A percentile compares a stretch with the other conserved stretches of the same genome.
These are phyloP conservation scores for Sanghuangporus baumii DNA, from an alignment of 1,284 basidiomycete genomes.

Conservation along the genomic window DNA sequence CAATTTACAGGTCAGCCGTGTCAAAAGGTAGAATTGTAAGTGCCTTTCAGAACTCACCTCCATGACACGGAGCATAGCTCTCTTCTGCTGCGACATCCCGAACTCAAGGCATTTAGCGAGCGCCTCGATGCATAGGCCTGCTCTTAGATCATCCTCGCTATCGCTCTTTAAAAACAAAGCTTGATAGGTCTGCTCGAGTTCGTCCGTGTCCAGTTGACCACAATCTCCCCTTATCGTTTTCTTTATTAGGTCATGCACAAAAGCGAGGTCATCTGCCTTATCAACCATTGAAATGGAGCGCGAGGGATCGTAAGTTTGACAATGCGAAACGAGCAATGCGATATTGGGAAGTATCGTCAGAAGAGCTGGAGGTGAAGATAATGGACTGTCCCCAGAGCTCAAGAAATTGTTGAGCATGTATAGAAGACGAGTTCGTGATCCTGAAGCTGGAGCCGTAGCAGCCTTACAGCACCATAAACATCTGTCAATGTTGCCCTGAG, in stretches of 20 bases:
- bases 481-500: constrained; percentile 48
- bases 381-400: constrained; percentile 38
- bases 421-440: constrained; percentile 43
- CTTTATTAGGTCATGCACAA: constrained; percentile 27
- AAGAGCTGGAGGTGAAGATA: constrained; percentile 42
- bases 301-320: background rate
- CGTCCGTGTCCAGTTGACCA: constrained; percentile 26
- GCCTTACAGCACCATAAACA: constrained; percentile 66
- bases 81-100: constrained; percentile 27
- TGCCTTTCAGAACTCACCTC: constrained; percentile 5
- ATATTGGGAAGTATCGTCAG: constrained; percentile 48
- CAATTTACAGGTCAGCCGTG: background rate
- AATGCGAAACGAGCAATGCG: constrained; percentile 34
- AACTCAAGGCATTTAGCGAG: constrained; percentile 32
- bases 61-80: constrained; percentile 27
- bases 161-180: constrained; percentile 28
- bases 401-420: constrained; percentile 42
- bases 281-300: background rate
- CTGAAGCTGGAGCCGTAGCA: constrained; percentile 33
- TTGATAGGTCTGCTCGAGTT: constrained; percentile 35
- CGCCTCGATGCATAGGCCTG: constrained; percentile 34
- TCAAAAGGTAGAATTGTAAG: background rate
- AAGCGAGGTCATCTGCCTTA: constrained; percentile 24
- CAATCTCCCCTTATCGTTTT: constrained; percentile 27
- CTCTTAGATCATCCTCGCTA: constrained; percentile 24